phyloP scores from a whole-genome alignment of 2,329 filamentous ascomycete species.

The Raffaelea deltoideospora region DNA sequence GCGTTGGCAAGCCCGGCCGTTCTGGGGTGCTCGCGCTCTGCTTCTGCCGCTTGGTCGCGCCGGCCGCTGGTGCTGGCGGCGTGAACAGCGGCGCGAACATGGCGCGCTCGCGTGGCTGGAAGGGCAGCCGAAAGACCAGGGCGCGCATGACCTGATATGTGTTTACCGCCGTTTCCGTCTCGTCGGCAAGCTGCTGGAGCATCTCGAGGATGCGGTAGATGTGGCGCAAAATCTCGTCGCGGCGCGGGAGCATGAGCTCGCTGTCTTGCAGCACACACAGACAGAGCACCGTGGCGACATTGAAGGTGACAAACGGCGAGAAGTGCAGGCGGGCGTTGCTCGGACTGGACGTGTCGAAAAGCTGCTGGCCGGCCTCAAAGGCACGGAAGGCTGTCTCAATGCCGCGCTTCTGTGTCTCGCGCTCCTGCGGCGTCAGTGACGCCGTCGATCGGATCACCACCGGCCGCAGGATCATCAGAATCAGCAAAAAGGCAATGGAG shows the following conservation, averaged over 20 bases:
- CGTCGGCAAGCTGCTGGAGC: neutral
- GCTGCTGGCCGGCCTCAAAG: neutral
- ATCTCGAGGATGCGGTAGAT: neutral
- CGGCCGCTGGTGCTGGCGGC: too few relatives aligned
- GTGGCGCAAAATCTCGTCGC: neutral
- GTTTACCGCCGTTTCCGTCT: too few relatives aligned
- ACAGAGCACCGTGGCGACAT: neutral
- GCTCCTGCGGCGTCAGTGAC: neutral
- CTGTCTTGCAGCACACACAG: neutral
- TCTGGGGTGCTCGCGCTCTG: too few relatives aligned
- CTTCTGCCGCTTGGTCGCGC: too few relatives aligned
- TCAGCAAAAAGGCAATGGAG: neutral
- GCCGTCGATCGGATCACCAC: neutral
- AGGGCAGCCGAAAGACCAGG: too few relatives aligned
- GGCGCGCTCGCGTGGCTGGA: too few relatives aligned
- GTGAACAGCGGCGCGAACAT: too few relatives aligned
- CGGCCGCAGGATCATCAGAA: neutral
- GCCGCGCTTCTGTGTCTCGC: neutral
- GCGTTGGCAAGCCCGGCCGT: too few relatives aligned
- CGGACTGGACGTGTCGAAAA: neutral
- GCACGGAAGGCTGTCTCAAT: neutral
- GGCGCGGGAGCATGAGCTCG: neutral
- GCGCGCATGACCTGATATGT: too few relatives aligned
- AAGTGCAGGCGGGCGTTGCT: neutral
- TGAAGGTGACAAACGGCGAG: neutral